Conservation (phyloP, 495 filamentous ascomycete species). For the Rhypophila decipiens region DNA sequence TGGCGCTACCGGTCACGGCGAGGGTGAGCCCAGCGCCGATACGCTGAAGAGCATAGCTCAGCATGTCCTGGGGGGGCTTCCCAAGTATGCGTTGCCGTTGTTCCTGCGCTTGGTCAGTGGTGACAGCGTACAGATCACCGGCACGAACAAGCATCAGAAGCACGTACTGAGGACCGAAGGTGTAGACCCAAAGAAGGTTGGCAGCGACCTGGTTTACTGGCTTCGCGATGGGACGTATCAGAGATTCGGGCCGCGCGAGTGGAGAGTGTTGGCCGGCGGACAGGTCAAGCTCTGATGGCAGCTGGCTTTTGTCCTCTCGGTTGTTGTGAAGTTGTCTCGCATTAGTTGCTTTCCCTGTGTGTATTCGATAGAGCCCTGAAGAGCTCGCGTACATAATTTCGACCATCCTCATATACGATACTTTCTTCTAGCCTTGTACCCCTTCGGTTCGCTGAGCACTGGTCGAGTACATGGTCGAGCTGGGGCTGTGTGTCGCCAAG, state of each 20-base stretch:
- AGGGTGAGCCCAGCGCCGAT: slow-evolving; percentile 22
- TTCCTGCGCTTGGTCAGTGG: slow-evolving; percentile 63
- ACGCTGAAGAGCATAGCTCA: slow-evolving; percentile 52
- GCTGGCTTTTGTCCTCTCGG: neutral
- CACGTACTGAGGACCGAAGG: slow-evolving; percentile 63
- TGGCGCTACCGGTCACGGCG: slow-evolving; percentile 21
- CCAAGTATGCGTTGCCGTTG: slow-evolving; percentile 69
- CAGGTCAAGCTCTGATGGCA: slow-evolving; percentile 57
- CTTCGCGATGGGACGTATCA: slow-evolving; percentile 61
- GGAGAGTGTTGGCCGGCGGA: slow-evolving; percentile 60
- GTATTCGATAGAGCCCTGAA: too few relatives aligned
- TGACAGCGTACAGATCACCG: slow-evolving; percentile 54
- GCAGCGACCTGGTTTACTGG: slow-evolving; percentile 58
- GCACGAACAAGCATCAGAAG: slow-evolving; percentile 87
- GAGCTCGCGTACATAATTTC: too few relatives aligned
- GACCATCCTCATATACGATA: too few relatives aligned
- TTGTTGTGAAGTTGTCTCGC: neutral
- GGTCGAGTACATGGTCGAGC: too few relatives aligned
- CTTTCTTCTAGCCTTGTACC: too few relatives aligned
- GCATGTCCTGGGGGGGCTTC: slow-evolving; percentile 52
- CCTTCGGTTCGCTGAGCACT: too few relatives aligned
- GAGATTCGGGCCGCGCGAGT: slow-evolving; percentile 58
- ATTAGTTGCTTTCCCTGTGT: too few relatives aligned
- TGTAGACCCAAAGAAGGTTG: slow-evolving; percentile 57
- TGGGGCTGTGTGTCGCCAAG: too few relatives aligned